phyloP scores from a whole-genome alignment of 2,329 filamentous ascomycete genomes.

The Monosporascus cannonballus region DNA sequence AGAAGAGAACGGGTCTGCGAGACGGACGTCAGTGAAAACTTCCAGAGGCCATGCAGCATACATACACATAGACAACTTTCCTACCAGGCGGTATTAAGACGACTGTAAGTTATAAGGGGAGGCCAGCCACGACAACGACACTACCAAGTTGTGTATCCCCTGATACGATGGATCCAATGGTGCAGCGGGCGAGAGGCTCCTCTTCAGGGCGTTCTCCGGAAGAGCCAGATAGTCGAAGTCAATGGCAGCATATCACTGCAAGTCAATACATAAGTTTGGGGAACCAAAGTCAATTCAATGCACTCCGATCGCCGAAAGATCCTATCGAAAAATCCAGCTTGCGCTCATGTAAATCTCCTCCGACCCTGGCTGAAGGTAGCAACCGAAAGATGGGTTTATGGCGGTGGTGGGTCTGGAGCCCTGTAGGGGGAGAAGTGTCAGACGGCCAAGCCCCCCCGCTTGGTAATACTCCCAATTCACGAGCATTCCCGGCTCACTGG shows the following conservation, averaged over 20 bases:
- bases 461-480: background rate
- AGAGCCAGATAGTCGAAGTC: slow-evolving; percentile 1
- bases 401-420: background rate
- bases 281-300: slow-evolving; percentile 28
- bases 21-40: too few species aligned
- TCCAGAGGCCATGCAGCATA: too few species aligned
- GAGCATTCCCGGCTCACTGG: background rate
- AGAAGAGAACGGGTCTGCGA: too few species aligned
- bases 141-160: too few species aligned
- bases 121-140: too few species aligned
- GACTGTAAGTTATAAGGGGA: too few species aligned
- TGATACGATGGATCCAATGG: too few species aligned
- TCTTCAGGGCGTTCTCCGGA: too few species aligned
- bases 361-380: slow-evolving; percentile 23
- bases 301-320: slow-evolving; percentile 28
- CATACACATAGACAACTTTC: too few species aligned
- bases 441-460: background rate
- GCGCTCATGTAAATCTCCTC: slow-evolving; percentile 25
- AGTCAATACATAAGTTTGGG: background rate
- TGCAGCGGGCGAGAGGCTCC: too few species aligned
- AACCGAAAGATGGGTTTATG: slow-evolving; percentile 20
- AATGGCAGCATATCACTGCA: background rate
- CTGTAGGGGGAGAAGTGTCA: background rate
- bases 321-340: slow-evolving; percentile 26
- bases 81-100: too few species aligned